Percentiles rank a stretch among this genome's conserved stretches.
These are phyloP conservation scores for Pseudocercospora macadamiae DNA, from an alignment of 2,329 filamentous ascomycete genomes.

Conservation along the genomic window DNA sequence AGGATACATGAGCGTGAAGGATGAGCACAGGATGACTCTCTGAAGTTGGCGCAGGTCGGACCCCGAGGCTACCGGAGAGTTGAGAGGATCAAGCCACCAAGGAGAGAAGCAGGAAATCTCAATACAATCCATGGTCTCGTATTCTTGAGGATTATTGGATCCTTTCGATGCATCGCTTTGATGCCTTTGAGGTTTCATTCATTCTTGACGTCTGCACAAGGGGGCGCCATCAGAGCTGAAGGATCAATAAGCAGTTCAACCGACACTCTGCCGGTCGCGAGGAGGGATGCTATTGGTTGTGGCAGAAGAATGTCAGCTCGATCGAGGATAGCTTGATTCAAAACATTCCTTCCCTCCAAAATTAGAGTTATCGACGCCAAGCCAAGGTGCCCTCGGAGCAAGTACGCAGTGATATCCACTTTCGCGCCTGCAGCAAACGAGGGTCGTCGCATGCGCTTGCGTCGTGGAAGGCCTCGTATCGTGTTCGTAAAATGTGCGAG, in stretches of 20 bases:
- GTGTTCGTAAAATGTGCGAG: neutral
- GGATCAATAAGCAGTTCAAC: conserved; percentile 1
- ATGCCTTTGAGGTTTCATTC: no score
- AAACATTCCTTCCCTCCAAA: neutral
- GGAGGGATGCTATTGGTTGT: neutral
- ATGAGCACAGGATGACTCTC: no score
- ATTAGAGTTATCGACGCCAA: neutral
- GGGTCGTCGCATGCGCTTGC: neutral
- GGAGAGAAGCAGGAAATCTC: no score
- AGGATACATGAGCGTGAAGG: no score
- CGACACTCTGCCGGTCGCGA: neutral
- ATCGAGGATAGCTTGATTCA: neutral
- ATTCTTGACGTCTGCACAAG: no score
- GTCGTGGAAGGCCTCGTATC: neutral
- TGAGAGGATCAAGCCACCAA: no score
- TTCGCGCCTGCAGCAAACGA: neutral
- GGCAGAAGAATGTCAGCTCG: neutral
- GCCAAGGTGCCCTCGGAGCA: neutral
- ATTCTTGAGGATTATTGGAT: no score
- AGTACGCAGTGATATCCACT: neutral
- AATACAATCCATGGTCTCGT: no score
- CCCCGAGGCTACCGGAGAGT: no score
- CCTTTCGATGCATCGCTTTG: no score
- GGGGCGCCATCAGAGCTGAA: no score
- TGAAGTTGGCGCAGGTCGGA: no score